Conservation (phyloP, 768 basidiomycete species). For the Asterophora lycoperdoides region DNA sequence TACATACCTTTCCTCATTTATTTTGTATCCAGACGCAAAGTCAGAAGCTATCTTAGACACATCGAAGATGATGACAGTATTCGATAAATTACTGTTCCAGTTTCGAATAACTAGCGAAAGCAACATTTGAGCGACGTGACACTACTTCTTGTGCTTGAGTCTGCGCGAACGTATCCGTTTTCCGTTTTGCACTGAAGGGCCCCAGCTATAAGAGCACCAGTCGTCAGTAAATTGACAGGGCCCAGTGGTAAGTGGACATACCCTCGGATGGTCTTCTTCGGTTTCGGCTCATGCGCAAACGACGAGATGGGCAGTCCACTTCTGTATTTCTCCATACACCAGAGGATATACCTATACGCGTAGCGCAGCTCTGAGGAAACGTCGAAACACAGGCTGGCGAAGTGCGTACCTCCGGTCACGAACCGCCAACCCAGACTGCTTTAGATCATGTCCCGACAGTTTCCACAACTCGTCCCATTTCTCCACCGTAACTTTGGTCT, state of each 20-base stretch:
- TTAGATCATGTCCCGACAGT: conserved; percentile 51
- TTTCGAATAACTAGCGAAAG: background rate
- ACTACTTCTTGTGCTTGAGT: conserved; percentile 30
- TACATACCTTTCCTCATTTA: too few species aligned
- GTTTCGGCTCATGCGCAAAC: conserved; percentile 60
- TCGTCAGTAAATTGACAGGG: background rate
- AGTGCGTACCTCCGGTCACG: conserved; percentile 64
- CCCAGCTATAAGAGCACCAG: conserved; percentile 46
- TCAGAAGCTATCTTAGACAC: too few species aligned
- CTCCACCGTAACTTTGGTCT: conserved; percentile 59
- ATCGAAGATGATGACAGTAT: too few species aligned
- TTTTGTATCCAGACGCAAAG: too few species aligned
- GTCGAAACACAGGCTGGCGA: background rate
- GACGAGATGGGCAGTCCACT: conserved; percentile 47
- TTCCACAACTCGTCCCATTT: conserved; percentile 76
- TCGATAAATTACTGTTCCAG: background rate
- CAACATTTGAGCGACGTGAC: background rate
- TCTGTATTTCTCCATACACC: conserved; percentile 82
- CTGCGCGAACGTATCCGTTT: conserved; percentile 69
- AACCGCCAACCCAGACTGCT: conserved; percentile 59
- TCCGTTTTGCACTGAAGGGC: conserved; percentile 69
- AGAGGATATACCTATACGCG: conserved; percentile 65
- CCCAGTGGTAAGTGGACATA: conserved; percentile 24
- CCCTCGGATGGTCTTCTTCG: conserved; percentile 83
- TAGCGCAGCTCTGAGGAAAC: background rate